phyloP scores from a whole-genome alignment of 2,329 filamentous ascomycete species.

The Magnaporthiopsis incrustans region DNA sequence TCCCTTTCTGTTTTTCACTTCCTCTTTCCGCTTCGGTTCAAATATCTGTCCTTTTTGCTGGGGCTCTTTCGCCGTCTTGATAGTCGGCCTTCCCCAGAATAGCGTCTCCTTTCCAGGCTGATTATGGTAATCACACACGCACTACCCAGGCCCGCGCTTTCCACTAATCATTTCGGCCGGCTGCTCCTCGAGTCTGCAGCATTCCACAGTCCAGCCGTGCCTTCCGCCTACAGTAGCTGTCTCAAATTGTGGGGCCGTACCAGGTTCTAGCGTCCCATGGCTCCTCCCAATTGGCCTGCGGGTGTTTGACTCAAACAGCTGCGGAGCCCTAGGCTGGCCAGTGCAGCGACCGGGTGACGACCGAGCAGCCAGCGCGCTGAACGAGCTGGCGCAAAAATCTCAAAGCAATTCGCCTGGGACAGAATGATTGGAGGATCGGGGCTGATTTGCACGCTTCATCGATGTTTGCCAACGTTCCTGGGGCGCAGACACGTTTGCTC shows the following conservation, averaged over 20 bases:
- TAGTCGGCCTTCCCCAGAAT: background rate
- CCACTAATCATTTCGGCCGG: no score
- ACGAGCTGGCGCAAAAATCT: background rate
- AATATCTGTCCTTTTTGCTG: background rate
- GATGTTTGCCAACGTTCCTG: background rate
- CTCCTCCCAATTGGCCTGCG: background rate
- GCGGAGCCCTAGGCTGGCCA: background rate
- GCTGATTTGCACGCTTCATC: background rate
- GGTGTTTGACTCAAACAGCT: background rate
- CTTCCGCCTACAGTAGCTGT: background rate
- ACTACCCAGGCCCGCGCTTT: no score
- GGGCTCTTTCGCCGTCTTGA: background rate
- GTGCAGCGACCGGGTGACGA: background rate
- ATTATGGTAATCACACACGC: background rate
- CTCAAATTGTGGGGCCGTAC: background rate
- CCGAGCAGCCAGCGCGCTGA: background rate
- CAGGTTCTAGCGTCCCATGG: background rate
- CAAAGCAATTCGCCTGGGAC: background rate
- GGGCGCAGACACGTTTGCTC: background rate
- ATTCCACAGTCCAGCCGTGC: background rate
- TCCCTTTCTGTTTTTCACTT: background rate
- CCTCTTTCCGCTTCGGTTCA: background rate
- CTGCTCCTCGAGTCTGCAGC: background rate
- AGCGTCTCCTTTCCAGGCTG: background rate
- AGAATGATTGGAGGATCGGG: background rate